Evolutionary conservation across 2,329 filamentous ascomycete species (phyloP), one percentile per base, ranked within the genome.

Genomic region (Colletotrichum ledebouriae): DNA sequence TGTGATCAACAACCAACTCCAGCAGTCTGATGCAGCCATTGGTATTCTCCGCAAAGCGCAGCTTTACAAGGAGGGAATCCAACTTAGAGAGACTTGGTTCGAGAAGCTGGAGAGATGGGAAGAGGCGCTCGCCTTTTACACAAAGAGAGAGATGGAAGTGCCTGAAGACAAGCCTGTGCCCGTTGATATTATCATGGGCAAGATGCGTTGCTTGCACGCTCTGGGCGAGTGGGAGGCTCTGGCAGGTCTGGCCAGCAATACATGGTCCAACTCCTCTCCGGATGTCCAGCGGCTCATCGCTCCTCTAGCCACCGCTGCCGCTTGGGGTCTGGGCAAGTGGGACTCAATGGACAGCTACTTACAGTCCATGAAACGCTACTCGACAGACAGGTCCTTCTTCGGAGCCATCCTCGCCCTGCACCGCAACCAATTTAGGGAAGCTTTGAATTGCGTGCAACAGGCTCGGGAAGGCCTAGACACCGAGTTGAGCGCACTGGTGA

Each of bases 101-200:
- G 97, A 99, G 80, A 98, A 98, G 82, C 83, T 99, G 55, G 94
- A 98, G 78, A 90, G 96, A 67, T 99, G 97, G 97, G 97, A 99
- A 72, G 97, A 99, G 79, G 96, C 96, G 3, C 84, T 99, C 63
- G 89, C 91, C 52, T 97, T 96, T 55, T 98, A 98, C 76, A 93
- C 96, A 74, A 91, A 93, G 76, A 92, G 95, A 50, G 95, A 98
- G 75, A 81, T 84, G 59, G 90, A 94, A 72, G 85, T 93, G 34
- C 83, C 85, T 0, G 78, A 82, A 2, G 86, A 88, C 63, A 81
- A 86, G 69, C 77, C 83, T 1, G 81, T 84, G 0, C 94, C 94
- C 0, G 94, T 99, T 69, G 96, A 98, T 69, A 94, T 99, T 61
- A 94, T 97, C 39, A 98, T 99, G 94, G 96, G 96, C 72, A 99